Evolutionary conservation across 306 rosid species (phyloP), one percentile per base, ranked within the genome.

Genomic region (Malus sylvestris): DNA sequence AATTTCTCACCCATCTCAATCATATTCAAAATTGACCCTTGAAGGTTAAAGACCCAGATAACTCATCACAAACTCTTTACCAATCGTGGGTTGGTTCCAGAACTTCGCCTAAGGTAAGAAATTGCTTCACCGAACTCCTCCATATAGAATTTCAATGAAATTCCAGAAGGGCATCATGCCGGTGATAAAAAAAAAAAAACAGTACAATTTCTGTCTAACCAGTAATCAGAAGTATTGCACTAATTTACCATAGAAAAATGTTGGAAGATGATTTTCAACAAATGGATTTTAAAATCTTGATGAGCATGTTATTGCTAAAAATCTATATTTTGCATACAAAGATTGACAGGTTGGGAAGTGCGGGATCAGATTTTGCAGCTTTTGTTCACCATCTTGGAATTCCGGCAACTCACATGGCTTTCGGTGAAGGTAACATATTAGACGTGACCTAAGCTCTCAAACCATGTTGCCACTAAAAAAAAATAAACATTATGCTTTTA

Each of bases 351-450:
- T 74, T 88, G 83, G 92, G 91, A 74, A 84, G 89, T 69, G 89
- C 89, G 71, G 90, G 83, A 80, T 87, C 97, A 79, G 94, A 91
- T 77, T 89, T 87, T 67, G 85, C 84, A 78, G 73, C 97, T 61
- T 91, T 91, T 76, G 73, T 91, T 76, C 92, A 91, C 38, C 89
- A 91, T 84, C 80, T 85, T 57, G 97, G 97, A 76, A 88, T 91
- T 81, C 97, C 97, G 6, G 85, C 92, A 66, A 78, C 78, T 62
- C 82, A 79, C 38, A 62, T 88, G 44, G 68, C 74, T 61, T 91
- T 81, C 30, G 91, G 90, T 72, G 83, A 70, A 67, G 94, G 97
- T 86, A 82, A 73, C 58, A 35, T 38, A 76, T 9, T 71, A 7
- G 44, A 77, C 45, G 61, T 49, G 23, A 16, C 35, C 11, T 20